phyloP scores from a whole-genome alignment of 306 rosid species.

The Dicorynia guianensis region DNA sequence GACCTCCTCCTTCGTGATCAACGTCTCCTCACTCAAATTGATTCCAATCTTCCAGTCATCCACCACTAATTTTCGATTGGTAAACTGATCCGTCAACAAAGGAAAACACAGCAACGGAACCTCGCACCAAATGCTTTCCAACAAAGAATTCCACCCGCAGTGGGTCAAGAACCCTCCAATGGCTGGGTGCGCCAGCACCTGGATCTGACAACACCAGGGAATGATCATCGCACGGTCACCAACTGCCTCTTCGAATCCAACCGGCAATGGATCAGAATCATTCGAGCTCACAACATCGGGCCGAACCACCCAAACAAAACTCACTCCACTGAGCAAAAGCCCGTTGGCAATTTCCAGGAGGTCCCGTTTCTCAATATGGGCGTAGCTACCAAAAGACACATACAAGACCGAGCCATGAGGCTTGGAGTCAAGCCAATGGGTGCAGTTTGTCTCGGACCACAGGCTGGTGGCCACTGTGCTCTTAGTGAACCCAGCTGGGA shows the following conservation, averaged over 20 bases:
- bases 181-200: slow-evolving; percentile 57
- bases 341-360: slow-evolving; percentile 54
- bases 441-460: slow-evolving; percentile 68
- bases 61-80: slow-evolving; percentile 64
- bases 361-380: slow-evolving; percentile 50
- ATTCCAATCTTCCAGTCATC: slow-evolving; percentile 71
- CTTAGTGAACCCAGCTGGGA: slow-evolving; percentile 54
- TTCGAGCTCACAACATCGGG: slow-evolving; percentile 61
- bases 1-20: slow-evolving; percentile 40
- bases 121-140: slow-evolving; percentile 61
- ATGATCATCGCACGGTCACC: slow-evolving; percentile 49
- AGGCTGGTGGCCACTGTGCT: slow-evolving; percentile 59
- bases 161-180: slow-evolving; percentile 65
- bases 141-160: slow-evolving; percentile 72
- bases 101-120: slow-evolving; percentile 67
- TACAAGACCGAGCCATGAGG: slow-evolving; percentile 61
- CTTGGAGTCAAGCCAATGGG: slow-evolving; percentile 63
- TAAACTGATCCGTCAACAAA: slow-evolving; percentile 64
- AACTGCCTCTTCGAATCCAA: slow-evolving; percentile 47
- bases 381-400: slow-evolving; percentile 67
- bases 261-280: slow-evolving; percentile 52
- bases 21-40: slow-evolving; percentile 36
- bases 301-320: slow-evolving; percentile 63
- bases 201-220: slow-evolving; percentile 64
- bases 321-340: slow-evolving; percentile 49